Percentiles rank a stretch among this genome's conserved stretches.
These are phyloP conservation scores for Trifolium dubium DNA, from an alignment of 306 rosid genomes.

Conservation along the genomic window DNA sequence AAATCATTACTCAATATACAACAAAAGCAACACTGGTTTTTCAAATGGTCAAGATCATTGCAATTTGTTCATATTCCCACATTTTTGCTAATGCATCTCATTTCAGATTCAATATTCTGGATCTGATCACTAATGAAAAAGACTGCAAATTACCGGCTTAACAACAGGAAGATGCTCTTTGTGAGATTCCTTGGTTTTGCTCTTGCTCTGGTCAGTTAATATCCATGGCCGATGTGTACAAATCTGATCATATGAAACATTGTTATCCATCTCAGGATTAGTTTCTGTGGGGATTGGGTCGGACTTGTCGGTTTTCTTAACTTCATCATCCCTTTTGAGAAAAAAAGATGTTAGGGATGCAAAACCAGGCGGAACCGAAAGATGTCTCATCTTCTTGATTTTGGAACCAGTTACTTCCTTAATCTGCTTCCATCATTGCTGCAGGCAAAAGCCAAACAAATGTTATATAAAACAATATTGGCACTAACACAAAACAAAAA, in stretches of 20 bases:
- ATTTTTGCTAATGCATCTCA: conserved; percentile 35
- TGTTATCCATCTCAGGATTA: conserved; percentile 37
- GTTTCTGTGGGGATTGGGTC: conserved; percentile 33
- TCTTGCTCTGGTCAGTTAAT: conserved; percentile 46
- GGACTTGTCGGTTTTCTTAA: conserved; percentile 44
- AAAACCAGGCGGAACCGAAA: conserved; percentile 75
- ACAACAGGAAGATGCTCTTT: conserved; percentile 53
- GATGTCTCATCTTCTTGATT: conserved; percentile 39
- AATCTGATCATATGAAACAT: conserved; percentile 37
- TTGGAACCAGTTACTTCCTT: conserved; percentile 24
- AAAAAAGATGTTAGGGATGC: conserved; percentile 63
- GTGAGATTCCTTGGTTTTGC: conserved; percentile 49
- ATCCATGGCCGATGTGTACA: conserved; percentile 66
- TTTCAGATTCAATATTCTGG: conserved; percentile 21
- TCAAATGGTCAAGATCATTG: conserved; percentile 17
- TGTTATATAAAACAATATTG: conserved; percentile 10
- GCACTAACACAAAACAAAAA: conserved; percentile 10
- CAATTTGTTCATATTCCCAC: conserved; percentile 18
- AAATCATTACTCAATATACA: conserved; percentile 21
- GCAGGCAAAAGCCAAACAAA: conserved; percentile 34
- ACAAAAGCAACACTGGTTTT: conserved; percentile 14
- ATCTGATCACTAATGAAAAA: conserved; percentile 14
- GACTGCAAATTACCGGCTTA: conserved; percentile 37
- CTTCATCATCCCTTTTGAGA: conserved; percentile 53
- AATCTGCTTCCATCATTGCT: conserved; percentile 49